Evolutionary conservation across 202 grass and related monocot genomes (phyloP).

Genomic region (Eragrostis tef): DNA sequence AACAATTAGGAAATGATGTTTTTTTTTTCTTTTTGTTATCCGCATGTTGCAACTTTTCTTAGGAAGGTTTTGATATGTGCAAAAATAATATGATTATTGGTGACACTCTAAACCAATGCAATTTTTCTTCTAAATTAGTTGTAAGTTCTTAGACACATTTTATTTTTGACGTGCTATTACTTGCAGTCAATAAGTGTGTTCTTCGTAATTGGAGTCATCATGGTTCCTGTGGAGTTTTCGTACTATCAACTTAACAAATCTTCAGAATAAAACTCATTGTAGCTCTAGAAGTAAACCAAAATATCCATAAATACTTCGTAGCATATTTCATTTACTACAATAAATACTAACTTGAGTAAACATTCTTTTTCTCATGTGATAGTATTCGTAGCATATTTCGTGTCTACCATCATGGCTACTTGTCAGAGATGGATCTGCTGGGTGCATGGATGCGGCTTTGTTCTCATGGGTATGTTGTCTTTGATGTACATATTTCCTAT

Average conservation of each 20-base stretch:
- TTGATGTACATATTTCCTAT: slow-evolving; percentile 45
- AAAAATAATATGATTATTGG: slow-evolving; percentile 21
- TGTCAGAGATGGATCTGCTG: slow-evolving; percentile 92
- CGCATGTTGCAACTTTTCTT: slow-evolving; percentile 20
- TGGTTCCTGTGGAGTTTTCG: slow-evolving; percentile 15
- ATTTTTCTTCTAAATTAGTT: slow-evolving; percentile 25
- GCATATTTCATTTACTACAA: slow-evolving; percentile 55
- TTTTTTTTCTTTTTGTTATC: not conserved
- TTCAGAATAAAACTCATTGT: slow-evolving; percentile 2
- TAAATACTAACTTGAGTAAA: slow-evolving; percentile 49
- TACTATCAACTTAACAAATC: slow-evolving; percentile 10
- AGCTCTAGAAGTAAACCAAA: slow-evolving; percentile 21
- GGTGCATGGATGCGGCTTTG: slow-evolving; percentile 89
- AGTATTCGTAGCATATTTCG: slow-evolving; percentile 81
- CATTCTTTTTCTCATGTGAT: slow-evolving; percentile 42
- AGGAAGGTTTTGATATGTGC: slow-evolving; percentile 5
- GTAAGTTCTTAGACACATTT: slow-evolving; percentile 22
- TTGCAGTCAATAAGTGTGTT: slow-evolving; percentile 30
- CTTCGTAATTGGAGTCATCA: slow-evolving; percentile 24
- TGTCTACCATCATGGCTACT: slow-evolving; percentile 72
- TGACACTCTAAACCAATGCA: not conserved
- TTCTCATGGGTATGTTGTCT: slow-evolving; percentile 86
- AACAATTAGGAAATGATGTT: not conserved
- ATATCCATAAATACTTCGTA: slow-evolving; percentile 8
- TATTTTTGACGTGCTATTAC: slow-evolving; percentile 21